Evolutionary conservation across 768 basidiomycete genomes (phyloP).

Genomic region (Kondoa subrosea): DNA sequence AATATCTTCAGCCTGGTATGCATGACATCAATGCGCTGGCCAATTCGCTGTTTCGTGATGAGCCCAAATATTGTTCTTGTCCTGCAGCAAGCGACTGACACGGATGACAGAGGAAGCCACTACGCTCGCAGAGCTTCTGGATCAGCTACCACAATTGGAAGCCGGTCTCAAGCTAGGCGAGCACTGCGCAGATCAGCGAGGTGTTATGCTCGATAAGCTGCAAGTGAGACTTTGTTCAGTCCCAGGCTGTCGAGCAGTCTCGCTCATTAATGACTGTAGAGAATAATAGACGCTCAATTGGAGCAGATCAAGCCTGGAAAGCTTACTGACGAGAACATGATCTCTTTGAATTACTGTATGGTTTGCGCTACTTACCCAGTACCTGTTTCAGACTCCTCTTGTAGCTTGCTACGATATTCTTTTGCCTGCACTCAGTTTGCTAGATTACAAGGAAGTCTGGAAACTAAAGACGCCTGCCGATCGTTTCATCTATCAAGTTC

Average conservation of each 20-base stretch:
- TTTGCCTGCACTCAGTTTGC: neutral
- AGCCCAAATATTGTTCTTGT: neutral
- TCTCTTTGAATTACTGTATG: neutral
- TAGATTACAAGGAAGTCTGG: neutral
- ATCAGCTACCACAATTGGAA: neutral
- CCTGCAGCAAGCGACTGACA: neutral
- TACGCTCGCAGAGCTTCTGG: neutral
- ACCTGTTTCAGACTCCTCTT: neutral
- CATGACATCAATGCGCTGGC: neutral
- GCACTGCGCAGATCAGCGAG: no score
- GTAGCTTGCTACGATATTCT: neutral
- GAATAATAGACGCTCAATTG: neutral
- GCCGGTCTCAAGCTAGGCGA: neutral
- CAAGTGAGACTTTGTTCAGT: neutral
- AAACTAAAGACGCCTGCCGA: neutral
- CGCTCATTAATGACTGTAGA: neutral
- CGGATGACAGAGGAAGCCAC: neutral
- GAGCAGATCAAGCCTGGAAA: neutral
- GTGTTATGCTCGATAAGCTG: no score
- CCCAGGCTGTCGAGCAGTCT: neutral
- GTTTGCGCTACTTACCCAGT: neutral
- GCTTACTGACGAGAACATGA: neutral
- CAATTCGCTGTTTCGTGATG: neutral
- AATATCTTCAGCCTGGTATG: neutral
- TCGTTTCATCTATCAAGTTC: slow-evolving; percentile 2